These are phyloP conservation scores for Suhomyces emberorum DNA, from an alignment of 805 yeast species.

Conservation along the genomic window DNA sequence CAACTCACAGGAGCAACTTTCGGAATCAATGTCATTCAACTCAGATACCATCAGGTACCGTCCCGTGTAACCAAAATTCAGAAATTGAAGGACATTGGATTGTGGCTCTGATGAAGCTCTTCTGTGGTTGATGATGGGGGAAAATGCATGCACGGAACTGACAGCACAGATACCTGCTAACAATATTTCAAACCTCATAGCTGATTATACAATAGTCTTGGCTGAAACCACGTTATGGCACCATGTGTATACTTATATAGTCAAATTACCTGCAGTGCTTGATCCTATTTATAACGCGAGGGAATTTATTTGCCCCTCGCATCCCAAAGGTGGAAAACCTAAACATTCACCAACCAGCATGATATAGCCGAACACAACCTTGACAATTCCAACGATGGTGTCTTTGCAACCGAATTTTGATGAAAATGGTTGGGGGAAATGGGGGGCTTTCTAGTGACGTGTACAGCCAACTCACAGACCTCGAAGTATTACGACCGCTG, in stretches of 20 bases:
- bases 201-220: too few species aligned
- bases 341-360: too few species aligned
- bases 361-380: too few species aligned
- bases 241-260: background rate
- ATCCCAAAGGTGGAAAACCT: too few species aligned
- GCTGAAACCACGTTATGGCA: too few species aligned
- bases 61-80: slow-evolving; percentile 56
- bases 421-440: too few species aligned
- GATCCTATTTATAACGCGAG: background rate
- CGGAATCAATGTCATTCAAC: slow-evolving; percentile 39
- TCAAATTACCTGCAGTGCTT: background rate
- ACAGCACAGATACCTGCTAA: background rate
- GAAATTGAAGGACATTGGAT: slow-evolving; percentile 42
- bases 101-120: slow-evolving; percentile 1
- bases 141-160: background rate
- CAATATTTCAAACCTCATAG: slow-evolving; percentile 1
- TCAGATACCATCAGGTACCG: slow-evolving; percentile 45
- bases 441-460: too few species aligned
- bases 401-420: too few species aligned
- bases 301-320: too few species aligned
- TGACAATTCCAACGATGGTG: too few species aligned
- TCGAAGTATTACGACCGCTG: too few species aligned
- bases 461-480: too few species aligned
- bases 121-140: background rate
- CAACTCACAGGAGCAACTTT: slow-evolving; percentile 46